phyloP scores from a whole-genome alignment of 306 rosid species.

The Ochetophila trinervis region DNA sequence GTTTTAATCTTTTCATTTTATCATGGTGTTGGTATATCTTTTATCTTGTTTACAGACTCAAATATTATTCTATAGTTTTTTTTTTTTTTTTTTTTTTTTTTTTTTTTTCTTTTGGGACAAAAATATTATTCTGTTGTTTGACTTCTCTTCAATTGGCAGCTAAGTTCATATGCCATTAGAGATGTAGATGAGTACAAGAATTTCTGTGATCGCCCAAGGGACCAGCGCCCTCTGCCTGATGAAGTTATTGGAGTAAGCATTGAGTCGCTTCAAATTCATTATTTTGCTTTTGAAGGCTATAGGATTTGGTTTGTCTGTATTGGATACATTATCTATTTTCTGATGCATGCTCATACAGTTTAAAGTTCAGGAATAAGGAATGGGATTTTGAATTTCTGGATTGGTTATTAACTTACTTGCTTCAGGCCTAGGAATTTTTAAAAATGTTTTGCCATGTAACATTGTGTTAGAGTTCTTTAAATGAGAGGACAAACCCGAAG shows the following conservation, averaged over 20 bases:
- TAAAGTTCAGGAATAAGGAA: neutral
- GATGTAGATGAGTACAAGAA: slow-evolving; percentile 95
- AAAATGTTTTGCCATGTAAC: neutral
- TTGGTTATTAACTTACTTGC: neutral
- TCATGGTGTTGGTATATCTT: neutral
- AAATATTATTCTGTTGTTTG: neutral
- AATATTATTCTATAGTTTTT: neutral
- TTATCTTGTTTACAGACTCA: slow-evolving; percentile 11
- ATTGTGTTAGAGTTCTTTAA: neutral
- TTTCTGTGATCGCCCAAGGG: slow-evolving; percentile 91
- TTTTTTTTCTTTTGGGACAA: no score
- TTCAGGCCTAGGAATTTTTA: neutral
- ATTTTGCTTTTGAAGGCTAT: slow-evolving; percentile 17
- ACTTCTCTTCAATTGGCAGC: slow-evolving; percentile 40
- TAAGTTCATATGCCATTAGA: slow-evolving; percentile 84
- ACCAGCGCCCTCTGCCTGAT: slow-evolving; percentile 92
- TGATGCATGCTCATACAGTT: slow-evolving; percentile 9
- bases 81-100: no score
- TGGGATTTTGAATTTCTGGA: neutral
- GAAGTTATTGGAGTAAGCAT: slow-evolving; percentile 88
- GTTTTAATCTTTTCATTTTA: no score
- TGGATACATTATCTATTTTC: neutral
- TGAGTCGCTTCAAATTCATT: slow-evolving; percentile 13
- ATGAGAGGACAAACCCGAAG: neutral
- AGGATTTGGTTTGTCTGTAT: neutral